Evolutionary conservation across 345 rosid genomes (phyloP).

Genomic region (Raphanus sativus): DNA sequence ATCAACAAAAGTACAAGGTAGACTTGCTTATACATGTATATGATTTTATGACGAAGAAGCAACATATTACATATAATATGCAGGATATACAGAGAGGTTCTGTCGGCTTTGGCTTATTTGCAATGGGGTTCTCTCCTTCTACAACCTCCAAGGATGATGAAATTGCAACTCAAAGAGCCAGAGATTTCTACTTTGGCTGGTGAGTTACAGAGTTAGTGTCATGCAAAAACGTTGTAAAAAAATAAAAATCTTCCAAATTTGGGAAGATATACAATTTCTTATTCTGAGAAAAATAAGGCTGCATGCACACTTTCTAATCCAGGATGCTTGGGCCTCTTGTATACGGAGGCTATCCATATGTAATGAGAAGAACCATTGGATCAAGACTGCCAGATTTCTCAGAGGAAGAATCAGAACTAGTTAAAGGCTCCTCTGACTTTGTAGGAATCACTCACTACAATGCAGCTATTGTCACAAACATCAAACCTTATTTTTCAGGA

Average conservation of each 20-base stretch:
- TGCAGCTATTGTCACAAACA: background rate
- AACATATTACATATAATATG: background rate
- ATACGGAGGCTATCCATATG: background rate
- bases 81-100: background rate
- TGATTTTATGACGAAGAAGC: background rate
- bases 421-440: background rate
- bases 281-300: background rate
- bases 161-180: conserved; percentile 2
- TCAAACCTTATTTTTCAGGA: background rate
- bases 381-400: background rate
- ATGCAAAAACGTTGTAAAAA: background rate
- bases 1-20: conserved; percentile 2
- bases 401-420: background rate
- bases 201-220: background rate
- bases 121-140: background rate
- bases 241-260: too few relatives aligned
- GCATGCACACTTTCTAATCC: background rate
- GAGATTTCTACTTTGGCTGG: conserved; percentile 4
- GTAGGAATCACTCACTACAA: background rate
- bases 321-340: background rate
- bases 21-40: background rate
- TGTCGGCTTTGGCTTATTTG: background rate
- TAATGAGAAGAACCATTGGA: background rate
- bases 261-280: background rate
- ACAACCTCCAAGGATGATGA: background rate